Conservation (phyloP, 2,329 filamentous ascomycete genomes). For the Paramyrothecium roridum region DNA sequence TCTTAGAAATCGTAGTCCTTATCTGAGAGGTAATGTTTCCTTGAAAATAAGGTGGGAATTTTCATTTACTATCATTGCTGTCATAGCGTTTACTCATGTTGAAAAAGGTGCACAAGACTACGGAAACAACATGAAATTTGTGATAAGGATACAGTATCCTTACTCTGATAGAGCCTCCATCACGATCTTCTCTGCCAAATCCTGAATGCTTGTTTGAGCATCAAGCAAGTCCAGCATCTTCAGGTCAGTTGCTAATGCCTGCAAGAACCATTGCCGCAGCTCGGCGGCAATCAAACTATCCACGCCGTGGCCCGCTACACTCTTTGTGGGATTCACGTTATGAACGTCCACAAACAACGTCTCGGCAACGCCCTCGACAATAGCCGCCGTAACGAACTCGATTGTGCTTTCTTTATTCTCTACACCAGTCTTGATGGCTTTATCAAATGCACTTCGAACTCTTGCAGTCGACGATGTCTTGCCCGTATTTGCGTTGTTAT, state of each 20-base stretch:
- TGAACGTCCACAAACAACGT: not conserved
- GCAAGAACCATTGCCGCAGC: slow-evolving; percentile 2
- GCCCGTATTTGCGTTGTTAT: not conserved
- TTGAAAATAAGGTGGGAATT: too few species aligned
- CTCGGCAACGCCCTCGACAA: not conserved
- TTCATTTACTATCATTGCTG: too few species aligned
- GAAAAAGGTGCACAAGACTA: too few species aligned
- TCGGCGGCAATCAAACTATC: slow-evolving; percentile 4
- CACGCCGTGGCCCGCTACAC: not conserved
- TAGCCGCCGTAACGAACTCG: not conserved
- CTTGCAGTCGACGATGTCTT: not conserved
- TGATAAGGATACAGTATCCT: too few species aligned
- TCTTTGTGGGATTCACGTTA: not conserved
- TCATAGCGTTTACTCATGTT: too few species aligned
- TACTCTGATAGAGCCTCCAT: too few species aligned
- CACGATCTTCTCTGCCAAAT: not conserved
- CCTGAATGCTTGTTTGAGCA: not conserved
- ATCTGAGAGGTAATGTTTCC: too few species aligned
- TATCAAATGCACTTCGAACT: not conserved
- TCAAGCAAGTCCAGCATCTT: not conserved
- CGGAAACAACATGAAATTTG: too few species aligned
- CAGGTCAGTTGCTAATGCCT: not conserved
- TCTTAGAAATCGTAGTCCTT: too few species aligned
- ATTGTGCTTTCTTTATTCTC: not conserved
- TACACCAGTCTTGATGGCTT: not conserved